These are phyloP conservation scores for Telfairia occidentalis DNA, from an alignment of 331 rosid species.

Conservation along the genomic window DNA sequence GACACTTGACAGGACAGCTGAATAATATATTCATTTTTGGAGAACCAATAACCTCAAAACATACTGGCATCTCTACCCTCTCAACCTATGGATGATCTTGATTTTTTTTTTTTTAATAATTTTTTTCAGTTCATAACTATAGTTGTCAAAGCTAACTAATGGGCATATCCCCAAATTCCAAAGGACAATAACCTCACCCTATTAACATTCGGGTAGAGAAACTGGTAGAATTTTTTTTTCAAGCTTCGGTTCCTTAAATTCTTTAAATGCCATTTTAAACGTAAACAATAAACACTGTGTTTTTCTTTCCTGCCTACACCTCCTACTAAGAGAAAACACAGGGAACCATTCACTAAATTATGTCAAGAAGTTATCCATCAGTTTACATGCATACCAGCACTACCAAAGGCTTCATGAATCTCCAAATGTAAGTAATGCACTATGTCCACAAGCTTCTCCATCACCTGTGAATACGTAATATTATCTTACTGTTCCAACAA, in stretches of 20 bases:
- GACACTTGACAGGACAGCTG: neutral
- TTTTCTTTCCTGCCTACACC: neutral
- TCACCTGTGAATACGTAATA: slow-evolving; percentile 54
- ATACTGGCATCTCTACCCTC: neutral
- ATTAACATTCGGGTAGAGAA: neutral
- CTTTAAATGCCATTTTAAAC: neutral
- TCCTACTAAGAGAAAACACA: neutral
- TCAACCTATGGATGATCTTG: neutral
- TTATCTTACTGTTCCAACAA: slow-evolving; percentile 13
- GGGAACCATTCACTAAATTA: neutral
- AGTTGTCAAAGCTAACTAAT: neutral
- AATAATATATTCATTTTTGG: neutral
- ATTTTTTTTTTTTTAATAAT: neutral
- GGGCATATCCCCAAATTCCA: neutral
- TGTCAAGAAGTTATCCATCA: slow-evolving; percentile 3
- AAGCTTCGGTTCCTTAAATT: neutral
- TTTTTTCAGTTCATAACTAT: neutral
- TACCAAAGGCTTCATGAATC: slow-evolving; percentile 84
- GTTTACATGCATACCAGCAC: slow-evolving; percentile 55
- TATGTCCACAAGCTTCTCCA: slow-evolving; percentile 85
- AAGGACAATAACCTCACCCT: neutral
- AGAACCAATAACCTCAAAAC: neutral
- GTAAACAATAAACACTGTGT: neutral
- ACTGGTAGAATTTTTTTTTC: neutral
- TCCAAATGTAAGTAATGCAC: slow-evolving; percentile 80